phyloP scores from a whole-genome alignment of 257 asterid species.

The Knoxia roxburghii region DNA sequence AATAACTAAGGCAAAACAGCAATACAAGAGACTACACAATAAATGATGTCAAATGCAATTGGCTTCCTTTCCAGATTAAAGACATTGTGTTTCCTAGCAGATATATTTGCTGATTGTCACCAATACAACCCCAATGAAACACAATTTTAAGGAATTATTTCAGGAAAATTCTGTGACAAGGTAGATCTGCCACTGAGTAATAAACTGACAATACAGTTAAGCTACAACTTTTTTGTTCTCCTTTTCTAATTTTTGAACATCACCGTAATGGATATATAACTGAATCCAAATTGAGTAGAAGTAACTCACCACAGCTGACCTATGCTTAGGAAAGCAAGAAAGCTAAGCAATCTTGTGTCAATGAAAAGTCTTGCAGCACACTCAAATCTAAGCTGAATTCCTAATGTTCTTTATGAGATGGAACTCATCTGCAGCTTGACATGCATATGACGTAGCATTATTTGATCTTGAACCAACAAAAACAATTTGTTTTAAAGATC shows the following conservation, averaged over 20 bases:
- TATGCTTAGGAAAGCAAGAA: background rate
- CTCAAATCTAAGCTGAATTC: background rate
- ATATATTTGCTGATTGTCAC: background rate
- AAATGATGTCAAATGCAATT: background rate
- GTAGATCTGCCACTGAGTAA: background rate
- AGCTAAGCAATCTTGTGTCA: background rate
- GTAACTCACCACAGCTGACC: background rate
- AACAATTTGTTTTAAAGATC: too few species aligned
- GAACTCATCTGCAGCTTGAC: too few species aligned
- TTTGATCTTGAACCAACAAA: too few species aligned
- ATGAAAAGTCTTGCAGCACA: background rate
- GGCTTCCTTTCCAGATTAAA: background rate
- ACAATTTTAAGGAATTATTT: background rate
- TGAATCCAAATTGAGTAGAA: background rate
- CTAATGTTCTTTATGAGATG: too few species aligned
- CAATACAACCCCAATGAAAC: too few species aligned
- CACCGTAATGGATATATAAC: too few species aligned
- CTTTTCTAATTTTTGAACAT: too few species aligned
- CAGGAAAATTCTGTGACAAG: background rate
- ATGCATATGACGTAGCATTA: too few species aligned
- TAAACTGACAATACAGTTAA: too few species aligned
- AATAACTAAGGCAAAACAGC: background rate
- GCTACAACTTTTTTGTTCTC: too few species aligned
- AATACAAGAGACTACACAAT: slow-evolving; percentile 3
- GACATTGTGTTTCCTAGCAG: background rate